phyloP scores from a whole-genome alignment of 257 asterid genomes.

The Ehretia macrophylla region DNA sequence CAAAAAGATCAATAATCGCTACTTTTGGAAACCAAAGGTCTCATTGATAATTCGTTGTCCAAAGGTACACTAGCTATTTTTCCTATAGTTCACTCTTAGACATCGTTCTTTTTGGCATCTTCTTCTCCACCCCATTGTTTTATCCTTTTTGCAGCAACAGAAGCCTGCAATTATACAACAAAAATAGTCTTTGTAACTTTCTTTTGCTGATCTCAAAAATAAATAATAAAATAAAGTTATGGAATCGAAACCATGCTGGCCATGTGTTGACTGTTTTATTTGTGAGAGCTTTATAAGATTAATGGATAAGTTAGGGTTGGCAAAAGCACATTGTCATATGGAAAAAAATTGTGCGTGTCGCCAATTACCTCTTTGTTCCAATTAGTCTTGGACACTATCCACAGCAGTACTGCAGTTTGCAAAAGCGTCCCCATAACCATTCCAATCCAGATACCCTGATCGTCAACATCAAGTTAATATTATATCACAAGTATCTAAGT shows the following conservation, averaged over 20 bases:
- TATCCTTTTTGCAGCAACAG: conserved; percentile 44
- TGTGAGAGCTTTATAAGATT: no score
- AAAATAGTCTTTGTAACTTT: not conserved
- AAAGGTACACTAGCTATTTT: no score
- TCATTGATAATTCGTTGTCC: no score
- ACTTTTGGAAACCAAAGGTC: no score
- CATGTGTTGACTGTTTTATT: no score
- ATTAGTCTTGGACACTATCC: conserved; percentile 43
- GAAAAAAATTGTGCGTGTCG: not conserved
- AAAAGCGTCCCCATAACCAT: conserved; percentile 50
- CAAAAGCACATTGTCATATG: no score
- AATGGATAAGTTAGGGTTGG: no score
- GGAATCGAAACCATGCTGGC: no score
- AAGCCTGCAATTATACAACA: conserved; percentile 32
- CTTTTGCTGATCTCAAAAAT: no score
- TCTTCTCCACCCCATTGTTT: conserved; percentile 46
- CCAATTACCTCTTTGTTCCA: conserved; percentile 60
- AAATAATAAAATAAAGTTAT: not conserved
- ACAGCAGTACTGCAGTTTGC: conserved; percentile 45
- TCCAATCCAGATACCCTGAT: conserved; percentile 73
- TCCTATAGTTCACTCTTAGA: conserved; percentile 31
- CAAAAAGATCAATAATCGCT: no score
- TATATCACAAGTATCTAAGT: not conserved
- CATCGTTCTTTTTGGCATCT: conserved; percentile 14
- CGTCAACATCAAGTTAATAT: not conserved